Conservation (phyloP, 306 rosid species). For the Rosa rugosa region DNA sequence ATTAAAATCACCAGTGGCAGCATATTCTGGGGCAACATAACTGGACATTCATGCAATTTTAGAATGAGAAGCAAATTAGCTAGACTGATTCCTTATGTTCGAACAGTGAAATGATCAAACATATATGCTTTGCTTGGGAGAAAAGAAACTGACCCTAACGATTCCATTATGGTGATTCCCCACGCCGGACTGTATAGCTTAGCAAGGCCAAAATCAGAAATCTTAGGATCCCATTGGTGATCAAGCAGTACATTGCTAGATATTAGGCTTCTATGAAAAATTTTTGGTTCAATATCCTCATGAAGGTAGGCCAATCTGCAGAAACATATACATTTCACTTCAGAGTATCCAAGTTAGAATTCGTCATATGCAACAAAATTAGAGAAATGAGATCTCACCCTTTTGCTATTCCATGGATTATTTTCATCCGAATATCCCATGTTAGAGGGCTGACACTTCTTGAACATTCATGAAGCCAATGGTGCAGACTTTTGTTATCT, state of each 20-base stretch:
- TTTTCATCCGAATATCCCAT: conserved; percentile 53
- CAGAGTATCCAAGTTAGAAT: background rate
- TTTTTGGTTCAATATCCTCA: conserved; percentile 57
- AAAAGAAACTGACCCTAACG: conserved; percentile 41
- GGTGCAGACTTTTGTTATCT: conserved; percentile 53
- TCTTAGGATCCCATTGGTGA: conserved; percentile 53
- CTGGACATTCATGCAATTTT: conserved; percentile 34
- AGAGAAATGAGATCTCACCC: conserved; percentile 44
- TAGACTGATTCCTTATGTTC: background rate
- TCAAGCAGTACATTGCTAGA: conserved; percentile 59
- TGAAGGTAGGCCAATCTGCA: conserved; percentile 73
- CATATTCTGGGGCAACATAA: conserved; percentile 33
- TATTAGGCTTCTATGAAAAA: conserved; percentile 52
- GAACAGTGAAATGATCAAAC: background rate
- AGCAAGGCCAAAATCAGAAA: conserved; percentile 54
- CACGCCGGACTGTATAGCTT: conserved; percentile 37
- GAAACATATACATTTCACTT: background rate
- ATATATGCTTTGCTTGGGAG: background rate
- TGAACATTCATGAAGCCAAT: conserved; percentile 62
- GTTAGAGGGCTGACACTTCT: conserved; percentile 50
- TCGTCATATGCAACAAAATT: background rate
- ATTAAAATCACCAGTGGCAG: conserved; percentile 24
- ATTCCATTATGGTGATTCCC: conserved; percentile 34
- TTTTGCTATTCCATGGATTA: conserved; percentile 59
- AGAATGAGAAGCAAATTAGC: background rate